Percentiles rank a stretch among this genome's conserved stretches.
Conservation (phyloP, 371 early-diverging fungal genomes). For the Mucor lusitanicus region DNA sequence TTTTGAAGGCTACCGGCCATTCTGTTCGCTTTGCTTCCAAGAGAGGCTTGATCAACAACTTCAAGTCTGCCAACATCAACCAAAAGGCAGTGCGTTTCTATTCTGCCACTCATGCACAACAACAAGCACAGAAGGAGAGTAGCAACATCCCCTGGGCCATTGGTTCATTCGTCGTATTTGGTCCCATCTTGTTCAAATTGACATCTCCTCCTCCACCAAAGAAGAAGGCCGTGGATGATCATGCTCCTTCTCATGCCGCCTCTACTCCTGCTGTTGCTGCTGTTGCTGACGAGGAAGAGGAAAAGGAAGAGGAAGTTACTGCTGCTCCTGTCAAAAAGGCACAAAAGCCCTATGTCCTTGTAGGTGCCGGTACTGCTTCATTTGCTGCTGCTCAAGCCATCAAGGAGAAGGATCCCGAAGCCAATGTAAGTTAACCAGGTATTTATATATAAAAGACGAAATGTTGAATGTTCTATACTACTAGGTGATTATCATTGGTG, state of each 20-base stretch:
- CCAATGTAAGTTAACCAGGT: conserved; percentile 45
- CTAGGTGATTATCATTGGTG: conserved; percentile 71
- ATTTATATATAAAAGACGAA: background rate
- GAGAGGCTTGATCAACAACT: conserved; percentile 9
- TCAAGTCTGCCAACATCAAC: background rate
- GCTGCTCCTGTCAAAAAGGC: conserved; percentile 24
- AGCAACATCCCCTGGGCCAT: conserved; percentile 59
- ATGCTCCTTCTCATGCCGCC: background rate
- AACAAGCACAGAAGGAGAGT: conserved; percentile 5
- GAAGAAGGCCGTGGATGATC: conserved; percentile 24
- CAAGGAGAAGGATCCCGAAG: conserved; percentile 65
- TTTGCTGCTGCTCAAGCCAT: conserved; percentile 73
- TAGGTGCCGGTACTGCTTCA: conserved; percentile 72
- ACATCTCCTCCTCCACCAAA: conserved; percentile 60
- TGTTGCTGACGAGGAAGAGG: conserved; percentile 9
- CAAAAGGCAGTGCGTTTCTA: conserved; percentile 1
- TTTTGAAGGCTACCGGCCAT: conserved; percentile 15
- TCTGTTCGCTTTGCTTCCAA: conserved; percentile 19
- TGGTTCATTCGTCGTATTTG: conserved; percentile 61
- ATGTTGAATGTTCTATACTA: background rate
- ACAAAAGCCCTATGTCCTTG: conserved; percentile 53
- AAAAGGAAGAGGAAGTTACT: conserved; percentile 1
- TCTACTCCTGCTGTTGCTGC: background rate
- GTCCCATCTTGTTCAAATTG: conserved; percentile 60
- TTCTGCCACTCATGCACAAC: conserved; percentile 4